Conservation (phyloP, 2,329 filamentous ascomycete genomes). For the Paracoccidioides lutzii region DNA sequence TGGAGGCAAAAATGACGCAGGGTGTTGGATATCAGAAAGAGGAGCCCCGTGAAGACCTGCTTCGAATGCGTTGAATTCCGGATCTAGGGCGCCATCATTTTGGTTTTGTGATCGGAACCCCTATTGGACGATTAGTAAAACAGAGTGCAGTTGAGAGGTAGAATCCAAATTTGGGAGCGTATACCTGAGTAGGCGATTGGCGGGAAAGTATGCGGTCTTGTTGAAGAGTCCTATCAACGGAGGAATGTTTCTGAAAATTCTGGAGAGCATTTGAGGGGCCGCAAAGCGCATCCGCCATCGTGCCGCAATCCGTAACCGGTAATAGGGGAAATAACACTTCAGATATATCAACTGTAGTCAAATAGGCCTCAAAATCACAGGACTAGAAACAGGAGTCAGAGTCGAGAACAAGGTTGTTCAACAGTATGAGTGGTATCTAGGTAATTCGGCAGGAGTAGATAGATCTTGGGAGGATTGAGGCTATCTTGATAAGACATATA, state of each 20-base stretch:
- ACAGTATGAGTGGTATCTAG: too few relatives aligned
- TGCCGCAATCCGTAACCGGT: slow-evolving; percentile 10
- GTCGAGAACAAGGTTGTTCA: background rate
- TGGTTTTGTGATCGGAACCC: slow-evolving; percentile 49
- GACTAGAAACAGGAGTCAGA: background rate
- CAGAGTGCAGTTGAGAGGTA: background rate
- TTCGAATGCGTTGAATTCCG: slow-evolving; percentile 59
- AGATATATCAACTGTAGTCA: too few relatives aligned
- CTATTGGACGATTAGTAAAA: slow-evolving; percentile 26
- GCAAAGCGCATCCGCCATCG: slow-evolving; percentile 56
- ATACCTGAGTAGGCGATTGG: slow-evolving; percentile 43
- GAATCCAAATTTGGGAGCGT: slow-evolving; percentile 11
- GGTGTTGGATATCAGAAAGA: slow-evolving; percentile 28
- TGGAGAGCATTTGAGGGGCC: slow-evolving; percentile 65
- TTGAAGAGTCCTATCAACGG: slow-evolving; percentile 56
- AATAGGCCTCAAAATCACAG: background rate
- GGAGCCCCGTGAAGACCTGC: slow-evolving; percentile 21
- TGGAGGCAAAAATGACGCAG: slow-evolving; percentile 18
- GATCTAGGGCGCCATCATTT: slow-evolving; percentile 45
- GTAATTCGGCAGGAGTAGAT: too few relatives aligned
- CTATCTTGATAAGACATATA: too few relatives aligned
- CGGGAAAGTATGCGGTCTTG: slow-evolving; percentile 54
- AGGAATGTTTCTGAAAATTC: slow-evolving; percentile 56
- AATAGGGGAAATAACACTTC: background rate
- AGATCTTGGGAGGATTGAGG: too few relatives aligned